These are phyloP conservation scores for Tetracladium marchalianum DNA, from an alignment of 495 filamentous ascomycete species.

Conservation along the genomic window DNA sequence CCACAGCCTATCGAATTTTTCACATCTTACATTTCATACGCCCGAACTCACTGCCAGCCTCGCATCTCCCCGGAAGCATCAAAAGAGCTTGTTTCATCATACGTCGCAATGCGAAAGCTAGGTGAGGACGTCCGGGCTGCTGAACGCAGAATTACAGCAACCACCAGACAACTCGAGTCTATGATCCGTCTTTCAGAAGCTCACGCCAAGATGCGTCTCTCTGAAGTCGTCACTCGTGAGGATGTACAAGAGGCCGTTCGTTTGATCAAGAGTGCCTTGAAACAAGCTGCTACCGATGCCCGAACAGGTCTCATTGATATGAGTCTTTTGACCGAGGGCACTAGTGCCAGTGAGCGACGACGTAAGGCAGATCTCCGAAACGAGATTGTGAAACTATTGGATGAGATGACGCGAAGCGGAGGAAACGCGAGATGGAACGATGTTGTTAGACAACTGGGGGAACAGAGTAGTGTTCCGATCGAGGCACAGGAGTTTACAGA, in stretches of 20 bases:
- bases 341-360: constrained; percentile 70
- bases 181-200: constrained; percentile 97
- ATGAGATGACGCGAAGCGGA: constrained; percentile 66
- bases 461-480: constrained; percentile 62
- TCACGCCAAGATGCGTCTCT: constrained; percentile 93
- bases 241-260: constrained; percentile 90
- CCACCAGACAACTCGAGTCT: constrained; percentile 87
- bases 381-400: constrained; percentile 60
- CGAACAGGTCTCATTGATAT: constrained; percentile 93
- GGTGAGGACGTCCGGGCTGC: constrained; percentile 89
- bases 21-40: constrained; percentile 95
- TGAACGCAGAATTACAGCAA: constrained; percentile 95
- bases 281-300: constrained; percentile 88
- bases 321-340: constrained; percentile 87
- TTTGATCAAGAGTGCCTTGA: constrained; percentile 87
- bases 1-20: constrained; percentile 82
- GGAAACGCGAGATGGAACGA: constrained; percentile 66
- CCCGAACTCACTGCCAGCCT: constrained; percentile 77
- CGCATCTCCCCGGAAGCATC: constrained; percentile 66
- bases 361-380: constrained; percentile 77
- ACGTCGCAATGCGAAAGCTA: constrained; percentile 92
- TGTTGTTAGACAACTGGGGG: constrained; percentile 59
- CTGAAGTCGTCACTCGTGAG: constrained; percentile 58
- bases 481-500: constrained; percentile 75
- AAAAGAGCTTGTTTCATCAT: constrained; percentile 69